These are phyloP conservation scores for Hypoxylon sp. DNA, from an alignment of 2,329 filamentous ascomycete species.

Conservation along the genomic window DNA sequence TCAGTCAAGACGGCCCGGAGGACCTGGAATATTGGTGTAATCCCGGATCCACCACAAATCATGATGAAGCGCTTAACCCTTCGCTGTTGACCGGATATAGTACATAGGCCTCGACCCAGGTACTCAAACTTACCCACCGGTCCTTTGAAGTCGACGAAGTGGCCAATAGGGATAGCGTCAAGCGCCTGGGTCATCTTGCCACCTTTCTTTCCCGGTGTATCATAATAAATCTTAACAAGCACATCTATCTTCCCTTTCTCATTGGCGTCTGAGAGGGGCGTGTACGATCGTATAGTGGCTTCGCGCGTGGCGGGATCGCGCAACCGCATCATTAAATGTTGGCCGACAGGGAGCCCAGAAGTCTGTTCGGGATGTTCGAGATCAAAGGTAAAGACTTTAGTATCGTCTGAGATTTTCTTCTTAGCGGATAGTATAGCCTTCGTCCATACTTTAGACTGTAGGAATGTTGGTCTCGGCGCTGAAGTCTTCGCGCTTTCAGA, in stretches of 20 bases:
- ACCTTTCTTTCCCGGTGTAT: constrained; percentile 69
- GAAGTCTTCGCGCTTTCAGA: constrained; percentile 55
- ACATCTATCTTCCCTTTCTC: constrained; percentile 78
- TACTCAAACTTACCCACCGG: constrained; percentile 91
- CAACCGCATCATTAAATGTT: constrained; percentile 88
- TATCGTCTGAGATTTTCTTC: constrained; percentile 80
- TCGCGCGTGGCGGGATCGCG: constrained; percentile 79
- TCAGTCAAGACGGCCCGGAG: constrained; percentile 81
- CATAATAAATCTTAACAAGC: constrained; percentile 86
- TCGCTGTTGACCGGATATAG: constrained; percentile 70
- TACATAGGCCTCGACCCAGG: constrained; percentile 74
- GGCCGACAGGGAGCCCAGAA: constrained; percentile 84
- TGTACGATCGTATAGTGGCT: constrained; percentile 87
- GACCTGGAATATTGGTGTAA: constrained; percentile 93
- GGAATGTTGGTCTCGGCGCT: constrained; percentile 72
- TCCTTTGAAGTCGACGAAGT: constrained; percentile 87
- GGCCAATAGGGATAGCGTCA: constrained; percentile 79
- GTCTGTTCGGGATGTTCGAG: constrained; percentile 79
- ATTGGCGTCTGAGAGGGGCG: constrained; percentile 78
- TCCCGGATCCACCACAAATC: constrained; percentile 90
- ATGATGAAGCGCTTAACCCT: constrained; percentile 80
- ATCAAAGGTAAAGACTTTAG: constrained; percentile 84
- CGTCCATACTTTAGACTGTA: constrained; percentile 81
- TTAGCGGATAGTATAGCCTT: constrained; percentile 79
- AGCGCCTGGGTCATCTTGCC: constrained; percentile 88